A percentile compares a stretch with the other conserved stretches of the same genome.
These are phyloP conservation scores for Amanita fuliginea DNA, from an alignment of 768 basidiomycete genomes.

Conservation along the genomic window DNA sequence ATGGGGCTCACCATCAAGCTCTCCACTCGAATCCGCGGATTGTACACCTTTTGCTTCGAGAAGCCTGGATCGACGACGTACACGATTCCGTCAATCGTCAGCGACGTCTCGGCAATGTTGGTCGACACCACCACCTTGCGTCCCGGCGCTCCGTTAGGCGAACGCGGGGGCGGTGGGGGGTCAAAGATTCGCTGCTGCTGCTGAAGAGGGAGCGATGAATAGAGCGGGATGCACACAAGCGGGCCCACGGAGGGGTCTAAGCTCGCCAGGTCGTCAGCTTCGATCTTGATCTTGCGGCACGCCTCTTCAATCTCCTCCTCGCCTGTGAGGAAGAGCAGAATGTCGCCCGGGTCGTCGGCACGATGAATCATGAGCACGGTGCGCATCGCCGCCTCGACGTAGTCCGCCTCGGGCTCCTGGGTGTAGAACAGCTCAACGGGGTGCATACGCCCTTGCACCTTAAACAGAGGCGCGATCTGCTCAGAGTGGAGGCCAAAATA, in stretches of 20 bases:
- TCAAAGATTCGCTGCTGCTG: constrained; percentile 90
- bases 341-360: constrained; percentile 60
- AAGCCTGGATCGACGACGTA: constrained; percentile 88
- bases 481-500: constrained; percentile 69
- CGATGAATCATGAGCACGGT: constrained; percentile 1
- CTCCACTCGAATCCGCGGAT: constrained; percentile 81
- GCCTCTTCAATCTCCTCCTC: constrained; percentile 69
- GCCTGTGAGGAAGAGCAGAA: constrained; percentile 86
- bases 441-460: constrained; percentile 86
- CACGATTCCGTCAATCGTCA: constrained; percentile 92
- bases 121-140: constrained; percentile 88
- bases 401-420: constrained; percentile 57
- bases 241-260: constrained; percentile 50
- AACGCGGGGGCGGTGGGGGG: constrained; percentile 59
- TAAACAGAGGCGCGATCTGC: constrained; percentile 55
- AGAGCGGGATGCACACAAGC: constrained; percentile 43
- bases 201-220: constrained; percentile 79
- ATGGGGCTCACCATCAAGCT: constrained; percentile 88
- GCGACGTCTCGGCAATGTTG: constrained; percentile 91
- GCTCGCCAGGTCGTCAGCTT: constrained; percentile 27
- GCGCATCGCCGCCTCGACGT: constrained; percentile 28
- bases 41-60: constrained; percentile 83
- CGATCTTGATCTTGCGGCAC: constrained; percentile 1
- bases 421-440: constrained; percentile 77
- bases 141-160: constrained; percentile 33